Evolutionary conservation across 2,329 filamentous ascomycete species (phyloP).

Genomic region (Aureobasidium leucospermi): DNA sequence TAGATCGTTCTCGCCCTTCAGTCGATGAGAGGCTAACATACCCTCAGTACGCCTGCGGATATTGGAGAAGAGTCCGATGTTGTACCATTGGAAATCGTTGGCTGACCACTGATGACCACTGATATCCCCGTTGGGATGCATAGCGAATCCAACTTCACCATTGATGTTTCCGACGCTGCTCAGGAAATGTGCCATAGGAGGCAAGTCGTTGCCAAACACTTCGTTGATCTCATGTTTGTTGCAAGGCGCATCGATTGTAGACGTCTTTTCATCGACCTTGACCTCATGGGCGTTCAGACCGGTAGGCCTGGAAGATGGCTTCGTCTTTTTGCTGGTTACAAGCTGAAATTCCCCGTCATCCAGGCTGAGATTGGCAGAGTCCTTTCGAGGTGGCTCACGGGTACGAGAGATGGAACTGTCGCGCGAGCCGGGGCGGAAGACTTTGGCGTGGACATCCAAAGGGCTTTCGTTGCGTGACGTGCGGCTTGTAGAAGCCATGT

Average conservation of each 20-base stretch:
- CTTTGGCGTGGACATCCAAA: conserved; percentile 25
- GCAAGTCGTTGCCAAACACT: conserved; percentile 36
- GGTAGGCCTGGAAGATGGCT: conserved; percentile 11
- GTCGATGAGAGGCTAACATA: conserved; percentile 33
- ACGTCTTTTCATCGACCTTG: conserved; percentile 23
- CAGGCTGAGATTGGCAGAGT: not conserved
- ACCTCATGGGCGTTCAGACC: conserved; percentile 22
- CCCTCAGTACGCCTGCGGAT: conserved; percentile 37
- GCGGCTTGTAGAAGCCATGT: conserved; percentile 15
- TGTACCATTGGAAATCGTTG: conserved; percentile 35
- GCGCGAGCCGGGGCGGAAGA: conserved; percentile 23
- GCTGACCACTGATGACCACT: conserved; percentile 41
- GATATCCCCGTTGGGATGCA: conserved; percentile 41
- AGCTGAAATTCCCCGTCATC: conserved; percentile 24
- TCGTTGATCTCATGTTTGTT: conserved; percentile 28
- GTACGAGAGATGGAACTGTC: conserved; percentile 9
- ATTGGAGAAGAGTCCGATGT: conserved; percentile 38
- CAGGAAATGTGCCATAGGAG: conserved; percentile 34
- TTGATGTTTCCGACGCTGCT: conserved; percentile 27
- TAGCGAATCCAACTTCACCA: conserved; percentile 39
- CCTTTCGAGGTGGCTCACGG: not conserved
- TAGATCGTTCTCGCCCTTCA: conserved; percentile 29
- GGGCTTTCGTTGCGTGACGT: conserved; percentile 2
- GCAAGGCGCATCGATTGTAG: conserved; percentile 24
- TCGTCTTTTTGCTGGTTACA: conserved; percentile 22